These are phyloP conservation scores for Leersia perrieri DNA, from an alignment of 176 grass and related monocot genomes.

Conservation along the genomic window DNA sequence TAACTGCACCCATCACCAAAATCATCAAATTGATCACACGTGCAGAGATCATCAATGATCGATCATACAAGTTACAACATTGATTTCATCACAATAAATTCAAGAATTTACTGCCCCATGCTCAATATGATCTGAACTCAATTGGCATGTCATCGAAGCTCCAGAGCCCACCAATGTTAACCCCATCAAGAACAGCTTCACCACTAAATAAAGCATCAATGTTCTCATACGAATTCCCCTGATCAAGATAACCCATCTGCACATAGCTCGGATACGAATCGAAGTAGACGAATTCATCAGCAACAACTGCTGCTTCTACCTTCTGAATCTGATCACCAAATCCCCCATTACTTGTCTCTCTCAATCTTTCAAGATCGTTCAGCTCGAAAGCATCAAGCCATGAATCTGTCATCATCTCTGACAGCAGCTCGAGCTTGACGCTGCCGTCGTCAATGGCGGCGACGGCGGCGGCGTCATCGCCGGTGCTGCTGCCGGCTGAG, in stretches of 20 bases:
- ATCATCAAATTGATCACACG: neutral
- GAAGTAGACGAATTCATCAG: neutral
- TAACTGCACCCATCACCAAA: neutral
- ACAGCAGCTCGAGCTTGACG: neutral
- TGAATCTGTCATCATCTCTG: neutral
- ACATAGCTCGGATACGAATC: conserved; percentile 17
- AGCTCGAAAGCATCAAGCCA: conserved; percentile 17
- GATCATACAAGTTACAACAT: neutral
- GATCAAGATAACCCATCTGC: neutral
- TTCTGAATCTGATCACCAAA: neutral
- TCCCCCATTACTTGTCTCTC: neutral
- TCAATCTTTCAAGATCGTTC: neutral
- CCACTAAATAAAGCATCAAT: neutral
- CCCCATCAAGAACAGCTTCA: neutral
- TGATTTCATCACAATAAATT: neutral
- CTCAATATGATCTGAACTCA: neutral
- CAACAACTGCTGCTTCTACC: neutral
- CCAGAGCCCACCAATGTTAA: conserved; percentile 15
- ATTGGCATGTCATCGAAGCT: conserved; percentile 27
- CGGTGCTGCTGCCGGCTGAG: conserved; percentile 9
- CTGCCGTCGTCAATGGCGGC: neutral
- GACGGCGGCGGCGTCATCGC: too few species aligned
- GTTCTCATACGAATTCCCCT: conserved; percentile 15
- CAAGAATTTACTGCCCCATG: too few species aligned
- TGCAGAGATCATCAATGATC: neutral